A percentile compares a stretch with the other conserved stretches of the same genome.
phyloP scores from a whole-genome alignment of 163 green algal genomes.

The Trebouxiophyceae sp. region DNA sequence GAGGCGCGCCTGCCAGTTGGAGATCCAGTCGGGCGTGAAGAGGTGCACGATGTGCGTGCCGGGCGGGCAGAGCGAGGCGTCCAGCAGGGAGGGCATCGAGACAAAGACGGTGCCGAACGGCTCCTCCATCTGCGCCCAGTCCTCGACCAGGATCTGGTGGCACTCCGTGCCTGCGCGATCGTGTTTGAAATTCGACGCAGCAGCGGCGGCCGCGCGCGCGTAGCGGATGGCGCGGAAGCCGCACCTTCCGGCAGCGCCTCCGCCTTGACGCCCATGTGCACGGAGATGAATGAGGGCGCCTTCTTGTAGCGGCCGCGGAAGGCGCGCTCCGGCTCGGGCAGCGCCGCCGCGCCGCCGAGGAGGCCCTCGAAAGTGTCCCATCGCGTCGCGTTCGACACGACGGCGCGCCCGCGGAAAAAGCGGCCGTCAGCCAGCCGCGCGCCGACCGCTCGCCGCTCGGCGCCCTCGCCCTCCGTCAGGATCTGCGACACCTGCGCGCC shows the following conservation, averaged over 20 bases:
- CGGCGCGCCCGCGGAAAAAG: conserved; percentile 38
- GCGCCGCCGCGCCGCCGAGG: conserved; percentile 32
- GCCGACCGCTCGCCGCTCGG: conserved; percentile 36
- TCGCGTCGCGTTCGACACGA: conserved; percentile 90
- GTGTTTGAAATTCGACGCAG: background rate
- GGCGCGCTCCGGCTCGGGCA: conserved; percentile 49
- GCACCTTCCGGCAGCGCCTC: conserved; percentile 36
- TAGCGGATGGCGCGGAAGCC: background rate
- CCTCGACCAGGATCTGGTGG: conserved; percentile 91
- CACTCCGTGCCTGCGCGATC: conserved; percentile 54
- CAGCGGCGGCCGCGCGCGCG: too few species aligned
- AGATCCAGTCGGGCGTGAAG: conserved; percentile 93
- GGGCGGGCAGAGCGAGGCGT: conserved; percentile 68
- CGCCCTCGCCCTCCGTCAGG: conserved; percentile 42
- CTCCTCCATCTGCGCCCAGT: conserved; percentile 71
- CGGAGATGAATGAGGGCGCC: conserved; percentile 85
- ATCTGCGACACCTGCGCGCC: conserved; percentile 70
- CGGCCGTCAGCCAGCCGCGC: conserved; percentile 71
- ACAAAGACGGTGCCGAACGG: conserved; percentile 88
- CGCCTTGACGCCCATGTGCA: conserved; percentile 82
- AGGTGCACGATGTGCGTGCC: conserved; percentile 85
- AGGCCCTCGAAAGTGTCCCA: conserved; percentile 97
- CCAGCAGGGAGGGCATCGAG: conserved; percentile 85
- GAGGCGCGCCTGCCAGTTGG: conserved; percentile 62
- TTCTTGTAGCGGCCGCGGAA: conserved; percentile 85